Percentiles rank a stretch among this genome's conserved stretches.
Conservation (phyloP, 345 rosid genomes). For the Rhizophora mangle region DNA sequence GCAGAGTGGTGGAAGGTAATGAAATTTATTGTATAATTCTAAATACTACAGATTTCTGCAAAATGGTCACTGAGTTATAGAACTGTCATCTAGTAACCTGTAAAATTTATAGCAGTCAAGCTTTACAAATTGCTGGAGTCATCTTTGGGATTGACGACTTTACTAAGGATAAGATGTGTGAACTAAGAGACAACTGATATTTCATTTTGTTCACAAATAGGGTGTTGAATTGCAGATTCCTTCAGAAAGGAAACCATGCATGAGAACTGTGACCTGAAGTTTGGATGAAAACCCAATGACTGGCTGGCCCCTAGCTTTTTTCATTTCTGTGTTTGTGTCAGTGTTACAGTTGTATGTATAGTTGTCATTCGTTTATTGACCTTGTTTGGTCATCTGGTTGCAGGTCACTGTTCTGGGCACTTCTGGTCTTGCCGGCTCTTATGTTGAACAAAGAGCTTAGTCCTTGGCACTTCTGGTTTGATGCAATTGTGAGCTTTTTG, state of each 20-base stretch:
- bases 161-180: not conserved
- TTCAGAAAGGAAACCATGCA: not conserved
- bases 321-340: not conserved
- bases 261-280: not conserved
- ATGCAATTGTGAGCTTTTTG: conserved; percentile 1
- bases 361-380: not conserved
- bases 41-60: not conserved
- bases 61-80: not conserved
- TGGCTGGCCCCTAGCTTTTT: not conserved
- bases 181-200: not conserved
- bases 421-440: conserved; percentile 89
- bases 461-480: not conserved
- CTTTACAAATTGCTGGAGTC: not conserved
- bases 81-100: not conserved
- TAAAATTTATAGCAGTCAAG: not conserved
- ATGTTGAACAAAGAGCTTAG: conserved; percentile 74
- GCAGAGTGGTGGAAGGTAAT: conserved; percentile 94
- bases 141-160: not conserved
- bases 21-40: not conserved
- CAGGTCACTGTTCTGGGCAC: conserved; percentile 90
- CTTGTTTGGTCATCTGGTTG: conserved; percentile 1
- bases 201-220: not conserved
- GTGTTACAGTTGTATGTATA: not conserved
- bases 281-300: not conserved
- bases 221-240: not conserved